Percentiles rank a stretch among this genome's conserved stretches.
Evolutionary conservation across 345 rosid species (phyloP).

Genomic region (Citrus medica): DNA sequence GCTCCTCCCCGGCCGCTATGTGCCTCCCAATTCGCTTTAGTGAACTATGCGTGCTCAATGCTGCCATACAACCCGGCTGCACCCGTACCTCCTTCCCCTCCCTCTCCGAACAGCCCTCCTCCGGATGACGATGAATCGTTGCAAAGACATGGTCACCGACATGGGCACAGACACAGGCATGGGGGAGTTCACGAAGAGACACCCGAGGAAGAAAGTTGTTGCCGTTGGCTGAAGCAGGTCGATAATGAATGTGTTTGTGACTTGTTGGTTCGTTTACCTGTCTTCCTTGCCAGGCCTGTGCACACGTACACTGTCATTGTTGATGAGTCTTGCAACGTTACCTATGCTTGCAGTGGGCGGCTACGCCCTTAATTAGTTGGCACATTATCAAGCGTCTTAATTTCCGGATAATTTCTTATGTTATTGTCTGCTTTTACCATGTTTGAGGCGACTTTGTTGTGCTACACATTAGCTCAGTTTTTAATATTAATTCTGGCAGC

Average conservation of each 20-base stretch:
- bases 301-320: conserved; percentile 58
- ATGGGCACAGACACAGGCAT: conserved; percentile 17
- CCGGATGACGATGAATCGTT: conserved; percentile 1
- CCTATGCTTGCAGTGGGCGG: conserved; percentile 53
- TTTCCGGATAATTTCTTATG: not conserved
- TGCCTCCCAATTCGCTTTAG: conserved; percentile 59
- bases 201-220: conserved; percentile 48
- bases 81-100: not conserved
- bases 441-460: not conserved
- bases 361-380: conserved; percentile 25
- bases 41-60: conserved; percentile 56
- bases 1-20: conserved; percentile 53
- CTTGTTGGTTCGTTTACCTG: conserved; percentile 65
- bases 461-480: not conserved
- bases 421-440: not conserved
- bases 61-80: conserved; percentile 36
- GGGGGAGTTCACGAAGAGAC: conserved; percentile 20
- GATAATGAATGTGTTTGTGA: conserved; percentile 81
- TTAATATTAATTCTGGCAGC: not conserved
- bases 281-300: conserved; percentile 58
- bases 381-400: not conserved
- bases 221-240: conserved; percentile 69
- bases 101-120: conserved; percentile 12
- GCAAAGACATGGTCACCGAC: conserved; percentile 9
- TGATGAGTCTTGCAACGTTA: conserved; percentile 50